Base-by-base conservation (phyloP, 202 grass and related monocot species). In the Panicum virgatum region DNA sequence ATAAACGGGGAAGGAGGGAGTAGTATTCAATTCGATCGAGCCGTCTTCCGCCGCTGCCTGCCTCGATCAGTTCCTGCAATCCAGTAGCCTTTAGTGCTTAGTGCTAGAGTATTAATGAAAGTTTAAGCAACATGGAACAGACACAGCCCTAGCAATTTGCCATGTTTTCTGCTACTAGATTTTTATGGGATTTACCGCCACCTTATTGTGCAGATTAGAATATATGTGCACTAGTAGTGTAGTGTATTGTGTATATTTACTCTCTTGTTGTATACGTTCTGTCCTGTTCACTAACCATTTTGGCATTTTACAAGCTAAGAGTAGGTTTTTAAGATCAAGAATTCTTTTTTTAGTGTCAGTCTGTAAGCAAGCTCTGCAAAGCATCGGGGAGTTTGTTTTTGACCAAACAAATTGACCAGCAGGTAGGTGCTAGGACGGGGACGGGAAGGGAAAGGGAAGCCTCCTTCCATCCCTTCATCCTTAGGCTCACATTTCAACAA, bases 31-130 rank as follows among this genome's bases (percentile, higher is more conserved):
- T 50, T 71, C 15, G 7, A 30, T 71, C 15, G 14, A 9, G 42
- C 68, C 26, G 68, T 48, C 44, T 48, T 71, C 68, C 44, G 68
- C 68, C 68, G 68, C 68, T 48, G 14, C 43, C 1, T 5, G 43
- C 68, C 43, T 48, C 44, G 16, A 48, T 71, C 68, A 71, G 68
- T 46, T 71, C 25, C 68, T 19, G 68, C 68, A 71, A 71, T 71
- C 43, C 25, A 30, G 68, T 71, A 48, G 44, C 68, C 25, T 48
- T 62, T 69, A 5, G 25, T 19, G 25, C 15, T 69, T 48, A 19
- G 14, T 47, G 43, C 23, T 69, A 69, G 66, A 12, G n/a, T 9
- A 45, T 45, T 69, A 12, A 46, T 46, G 42, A 3, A 46, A 27
- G 42, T 69, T 69, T 29, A 9, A 69, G 66, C 13, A 69, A 15